A percentile compares a stretch with the other conserved stretches of the same genome.
Evolutionary conservation across 1,139 yeast genomes (phyloP).

Genomic region (Kodamaea alishanica): DNA sequence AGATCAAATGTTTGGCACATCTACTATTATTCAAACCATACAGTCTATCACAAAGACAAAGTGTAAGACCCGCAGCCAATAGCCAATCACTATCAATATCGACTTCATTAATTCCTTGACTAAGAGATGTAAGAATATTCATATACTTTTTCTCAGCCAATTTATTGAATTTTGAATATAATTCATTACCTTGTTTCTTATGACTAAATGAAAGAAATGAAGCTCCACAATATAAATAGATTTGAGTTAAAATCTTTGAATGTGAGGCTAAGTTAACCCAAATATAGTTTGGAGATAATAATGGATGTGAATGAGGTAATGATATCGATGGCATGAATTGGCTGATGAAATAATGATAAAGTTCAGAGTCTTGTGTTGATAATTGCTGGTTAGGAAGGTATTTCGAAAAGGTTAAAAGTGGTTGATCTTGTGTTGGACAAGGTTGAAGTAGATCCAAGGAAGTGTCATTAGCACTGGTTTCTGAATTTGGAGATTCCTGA

Average conservation of each 20-base stretch:
- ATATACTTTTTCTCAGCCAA: slow-evolving; percentile 22
- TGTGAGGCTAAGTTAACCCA: slow-evolving; percentile 22
- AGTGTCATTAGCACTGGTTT: not conserved
- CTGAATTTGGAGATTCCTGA: not conserved
- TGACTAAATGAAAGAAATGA: slow-evolving; percentile 23
- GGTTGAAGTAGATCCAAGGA: not conserved
- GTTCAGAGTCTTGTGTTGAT: slow-evolving; percentile 11
- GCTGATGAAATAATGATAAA: slow-evolving; percentile 30
- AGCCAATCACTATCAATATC: slow-evolving; percentile 27
- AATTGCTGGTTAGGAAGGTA: slow-evolving; percentile 9
- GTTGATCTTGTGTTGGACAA: not conserved
- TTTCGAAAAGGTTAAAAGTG: slow-evolving; percentile 8
- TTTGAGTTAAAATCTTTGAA: slow-evolving; percentile 27
- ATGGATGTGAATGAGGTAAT: slow-evolving; percentile 39
- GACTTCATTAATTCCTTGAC: slow-evolving; percentile 8
- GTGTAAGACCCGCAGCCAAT: slow-evolving; percentile 30
- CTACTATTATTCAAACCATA: slow-evolving; percentile 25
- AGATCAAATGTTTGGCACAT: slow-evolving; percentile 24
- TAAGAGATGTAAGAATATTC: slow-evolving; percentile 15
- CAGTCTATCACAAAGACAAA: slow-evolving; percentile 32
- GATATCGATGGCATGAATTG: slow-evolving; percentile 36
- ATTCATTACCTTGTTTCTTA: slow-evolving; percentile 2
- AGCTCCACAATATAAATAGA: slow-evolving; percentile 38
- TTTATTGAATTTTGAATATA: slow-evolving; percentile 7
- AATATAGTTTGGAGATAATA: slow-evolving; percentile 30